Evolutionary conservation across 2,329 filamentous ascomycete genomes (phyloP).

Genomic region (Stemphylium vesicarium): DNA sequence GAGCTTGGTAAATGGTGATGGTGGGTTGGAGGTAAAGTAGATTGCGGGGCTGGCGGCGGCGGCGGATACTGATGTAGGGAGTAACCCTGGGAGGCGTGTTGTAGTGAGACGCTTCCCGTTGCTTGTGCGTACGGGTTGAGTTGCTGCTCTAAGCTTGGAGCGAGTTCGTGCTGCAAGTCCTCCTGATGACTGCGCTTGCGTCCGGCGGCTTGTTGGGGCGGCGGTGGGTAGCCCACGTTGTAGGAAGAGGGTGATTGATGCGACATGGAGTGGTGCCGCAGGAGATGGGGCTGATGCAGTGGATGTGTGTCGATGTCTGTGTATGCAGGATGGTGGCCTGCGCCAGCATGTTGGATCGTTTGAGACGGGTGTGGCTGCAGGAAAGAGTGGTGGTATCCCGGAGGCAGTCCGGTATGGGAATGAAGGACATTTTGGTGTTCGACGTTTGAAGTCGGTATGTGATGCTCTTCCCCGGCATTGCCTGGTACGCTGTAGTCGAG

Average conservation of each 20-base stretch:
- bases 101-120: conserved; percentile 48
- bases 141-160: conserved; percentile 50
- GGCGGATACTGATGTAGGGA: conserved; percentile 46
- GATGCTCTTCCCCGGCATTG: conserved; percentile 51
- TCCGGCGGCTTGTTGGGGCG: conserved; percentile 33
- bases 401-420: conserved; percentile 45
- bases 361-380: conserved; percentile 48
- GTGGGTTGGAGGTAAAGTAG: conserved; percentile 55
- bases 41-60: conserved; percentile 33
- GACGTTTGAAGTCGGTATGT: conserved; percentile 51
- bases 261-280: conserved; percentile 47
- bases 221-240: conserved; percentile 44
- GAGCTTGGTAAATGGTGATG: conserved; percentile 84
- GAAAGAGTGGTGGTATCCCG: conserved; percentile 46
- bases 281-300: conserved; percentile 45
- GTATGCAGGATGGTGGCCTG: conserved; percentile 46
- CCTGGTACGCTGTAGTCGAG: conserved; percentile 55
- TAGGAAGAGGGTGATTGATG: conserved; percentile 47
- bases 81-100: conserved; percentile 48
- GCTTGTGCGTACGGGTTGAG: conserved; percentile 48
- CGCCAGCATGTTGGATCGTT: conserved; percentile 48
- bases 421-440: conserved; percentile 51
- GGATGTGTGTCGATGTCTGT: conserved; percentile 49
- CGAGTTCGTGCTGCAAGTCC: conserved; percentile 45
- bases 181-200: conserved; percentile 56